Conservation (phyloP, 345 rosid species). For the Populus deltoides region DNA sequence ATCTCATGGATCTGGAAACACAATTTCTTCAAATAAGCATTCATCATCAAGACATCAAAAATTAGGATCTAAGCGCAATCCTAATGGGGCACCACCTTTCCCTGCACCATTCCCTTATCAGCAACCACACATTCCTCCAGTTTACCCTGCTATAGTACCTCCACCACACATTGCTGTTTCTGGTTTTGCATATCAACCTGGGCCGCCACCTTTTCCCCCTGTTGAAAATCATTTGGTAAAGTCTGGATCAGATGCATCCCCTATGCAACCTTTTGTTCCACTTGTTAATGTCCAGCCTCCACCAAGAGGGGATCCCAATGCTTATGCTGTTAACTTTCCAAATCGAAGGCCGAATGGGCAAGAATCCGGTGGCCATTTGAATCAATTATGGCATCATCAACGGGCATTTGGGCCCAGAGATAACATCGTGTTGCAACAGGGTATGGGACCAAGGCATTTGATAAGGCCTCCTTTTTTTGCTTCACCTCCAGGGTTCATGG, state of each 20-base stretch:
- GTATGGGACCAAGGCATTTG: constrained; percentile 65
- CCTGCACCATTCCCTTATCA: constrained; percentile 51
- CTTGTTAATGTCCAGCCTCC: constrained; percentile 52
- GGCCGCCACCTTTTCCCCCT: constrained; percentile 58
- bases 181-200: constrained; percentile 58
- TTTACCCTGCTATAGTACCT: constrained; percentile 59
- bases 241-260: constrained; percentile 52
- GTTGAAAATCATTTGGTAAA: constrained; percentile 56
- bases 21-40: constrained; percentile 49
- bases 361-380: constrained; percentile 45
- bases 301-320: constrained; percentile 61
- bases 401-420: constrained; percentile 52
- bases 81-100: constrained; percentile 55
- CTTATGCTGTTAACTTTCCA: constrained; percentile 35
- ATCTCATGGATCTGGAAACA: constrained; percentile 51
- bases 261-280: constrained; percentile 50
- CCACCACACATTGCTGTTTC: constrained; percentile 63
- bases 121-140: constrained; percentile 46
- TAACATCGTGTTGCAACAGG: constrained; percentile 54
- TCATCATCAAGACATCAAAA: constrained; percentile 56
- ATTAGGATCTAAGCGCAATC: constrained; percentile 58
- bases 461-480: constrained; percentile 57
- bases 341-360: constrained; percentile 50
- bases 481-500: constrained; percentile 68
- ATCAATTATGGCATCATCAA: constrained; percentile 64